Evolutionary conservation across 1,284 basidiomycete species (phyloP).

Genomic region (Golubevia sp.): DNA sequence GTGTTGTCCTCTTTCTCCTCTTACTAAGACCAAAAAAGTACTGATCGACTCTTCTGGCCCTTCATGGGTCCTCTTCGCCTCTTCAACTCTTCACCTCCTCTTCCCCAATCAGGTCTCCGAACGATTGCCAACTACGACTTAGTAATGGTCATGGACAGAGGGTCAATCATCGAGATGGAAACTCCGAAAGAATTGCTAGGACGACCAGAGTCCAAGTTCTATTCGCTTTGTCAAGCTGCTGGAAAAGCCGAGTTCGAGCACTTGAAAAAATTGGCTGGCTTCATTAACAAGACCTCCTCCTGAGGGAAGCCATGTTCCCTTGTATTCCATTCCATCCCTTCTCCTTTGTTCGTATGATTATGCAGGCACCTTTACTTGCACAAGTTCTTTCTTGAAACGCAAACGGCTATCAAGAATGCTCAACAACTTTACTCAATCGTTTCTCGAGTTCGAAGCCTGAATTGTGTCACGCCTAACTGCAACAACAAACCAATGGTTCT

Average conservation of each 20-base stretch:
- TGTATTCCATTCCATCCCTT: too few relatives aligned
- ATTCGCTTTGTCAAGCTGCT: not conserved
- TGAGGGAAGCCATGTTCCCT: too few relatives aligned
- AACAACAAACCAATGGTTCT: too few relatives aligned
- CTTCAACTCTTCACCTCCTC: not conserved
- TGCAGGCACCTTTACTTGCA: too few relatives aligned
- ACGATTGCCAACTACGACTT: slow-evolving; percentile 1
- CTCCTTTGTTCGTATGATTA: too few relatives aligned
- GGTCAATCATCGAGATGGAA: not conserved
- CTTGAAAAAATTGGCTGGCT: slow-evolving; percentile 1
- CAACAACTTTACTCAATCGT: too few relatives aligned
- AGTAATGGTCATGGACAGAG: slow-evolving; percentile 1
- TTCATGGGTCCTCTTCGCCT: not conserved
- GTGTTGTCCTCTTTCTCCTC: too few relatives aligned
- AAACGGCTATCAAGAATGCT: too few relatives aligned
- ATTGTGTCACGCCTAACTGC: too few relatives aligned
- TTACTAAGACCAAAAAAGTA: too few relatives aligned
- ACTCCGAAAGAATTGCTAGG: not conserved
- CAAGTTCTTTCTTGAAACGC: too few relatives aligned
- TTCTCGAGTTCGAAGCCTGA: too few relatives aligned
- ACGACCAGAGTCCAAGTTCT: not conserved
- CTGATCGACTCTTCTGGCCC: not conserved
- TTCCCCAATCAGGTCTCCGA: not conserved
- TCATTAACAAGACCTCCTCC: not conserved
- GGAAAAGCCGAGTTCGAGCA: slow-evolving; percentile 9